Evolutionary conservation across 495 filamentous ascomycete species (phyloP), one percentile per base, ranked within the genome.

Genomic region (Staphylotrichum longicolle): DNA sequence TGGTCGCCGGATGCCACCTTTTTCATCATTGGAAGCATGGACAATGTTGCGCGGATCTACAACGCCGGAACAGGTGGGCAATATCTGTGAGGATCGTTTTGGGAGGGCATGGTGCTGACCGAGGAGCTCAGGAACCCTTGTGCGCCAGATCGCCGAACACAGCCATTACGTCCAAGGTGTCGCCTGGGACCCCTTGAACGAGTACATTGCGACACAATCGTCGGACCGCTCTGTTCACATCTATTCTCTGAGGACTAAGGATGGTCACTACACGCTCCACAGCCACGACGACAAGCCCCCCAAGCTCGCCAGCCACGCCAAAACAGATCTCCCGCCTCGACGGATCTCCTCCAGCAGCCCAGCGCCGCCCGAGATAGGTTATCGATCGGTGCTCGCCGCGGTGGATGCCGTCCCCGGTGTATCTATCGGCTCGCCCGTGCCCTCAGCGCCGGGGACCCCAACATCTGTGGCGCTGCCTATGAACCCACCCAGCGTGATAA

Each of bases 91-190:
- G 9, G 7, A 40, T 5, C 14, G 14, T 1, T 10, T 3, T 30
- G 2, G 33, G 11, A 0, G 34, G 12, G 42, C 35, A 4, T 6
- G 3, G 37, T 56, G 27, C 66, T 70, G 46, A 70, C 42, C 20
- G 49, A 39, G 39, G 37, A 30, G 30, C 42, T 34, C 62, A 96
- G 93, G 94, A 35, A 86, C 88, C 78, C 86, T 93, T 68, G 88
- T 99, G 58, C 87, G 94, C 57, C 93, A 97, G 71, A 99, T 99
- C 64, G 95, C 94, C 46, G 94, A 99, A 71, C 94, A 99, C 77
- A 96, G 93, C 68, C 94, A 99, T 74, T 99, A 97, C 68, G 94
- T 99, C 20, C 94, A 99, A 77, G 94, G 94, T 41, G 94, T 99
- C 15, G 92, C 95, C 2, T 99, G 94, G 94, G 94, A 99, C 75